Conservation (phyloP, 805 yeast genomes). For the Zygoascus bituminiphila region DNA sequence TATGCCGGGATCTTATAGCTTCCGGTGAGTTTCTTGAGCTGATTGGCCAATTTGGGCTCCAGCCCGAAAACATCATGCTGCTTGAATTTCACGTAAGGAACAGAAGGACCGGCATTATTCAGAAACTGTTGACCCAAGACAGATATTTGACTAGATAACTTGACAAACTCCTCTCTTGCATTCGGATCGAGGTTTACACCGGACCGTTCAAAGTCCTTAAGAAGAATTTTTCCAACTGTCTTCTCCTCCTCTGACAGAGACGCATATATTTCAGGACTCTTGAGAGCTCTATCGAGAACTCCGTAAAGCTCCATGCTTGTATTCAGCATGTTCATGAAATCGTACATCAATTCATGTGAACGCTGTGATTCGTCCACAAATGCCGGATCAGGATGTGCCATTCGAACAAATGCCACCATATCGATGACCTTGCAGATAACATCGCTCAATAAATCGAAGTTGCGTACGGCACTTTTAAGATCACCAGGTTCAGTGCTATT, state of each 20-base stretch:
- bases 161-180: slow-evolving; percentile 62
- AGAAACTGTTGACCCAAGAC: slow-evolving; percentile 71
- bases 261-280: slow-evolving; percentile 29
- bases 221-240: slow-evolving; percentile 70
- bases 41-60: slow-evolving; percentile 24
- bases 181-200: slow-evolving; percentile 72
- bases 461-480: slow-evolving; percentile 43
- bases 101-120: slow-evolving; percentile 35
- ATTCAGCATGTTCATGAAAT: slow-evolving; percentile 86
- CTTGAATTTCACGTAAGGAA: slow-evolving; percentile 18
- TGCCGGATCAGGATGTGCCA: slow-evolving; percentile 67
- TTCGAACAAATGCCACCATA: slow-evolving; percentile 84
- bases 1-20: slow-evolving; percentile 42
- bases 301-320: slow-evolving; percentile 67
- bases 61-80: slow-evolving; percentile 25
- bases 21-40: slow-evolving; percentile 12
- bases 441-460: slow-evolving; percentile 80
- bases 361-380: slow-evolving; percentile 77
- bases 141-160: slow-evolving; percentile 72
- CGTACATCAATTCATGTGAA: slow-evolving; percentile 82
- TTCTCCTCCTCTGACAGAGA: slow-evolving; percentile 64
- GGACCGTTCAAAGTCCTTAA: slow-evolving; percentile 81
- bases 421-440: slow-evolving; percentile 87
- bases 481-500: slow-evolving; percentile 38
- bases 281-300: slow-evolving; percentile 49